Evolutionary conservation across 257 asterid species (phyloP).

Genomic region (Salvia hispanica): DNA sequence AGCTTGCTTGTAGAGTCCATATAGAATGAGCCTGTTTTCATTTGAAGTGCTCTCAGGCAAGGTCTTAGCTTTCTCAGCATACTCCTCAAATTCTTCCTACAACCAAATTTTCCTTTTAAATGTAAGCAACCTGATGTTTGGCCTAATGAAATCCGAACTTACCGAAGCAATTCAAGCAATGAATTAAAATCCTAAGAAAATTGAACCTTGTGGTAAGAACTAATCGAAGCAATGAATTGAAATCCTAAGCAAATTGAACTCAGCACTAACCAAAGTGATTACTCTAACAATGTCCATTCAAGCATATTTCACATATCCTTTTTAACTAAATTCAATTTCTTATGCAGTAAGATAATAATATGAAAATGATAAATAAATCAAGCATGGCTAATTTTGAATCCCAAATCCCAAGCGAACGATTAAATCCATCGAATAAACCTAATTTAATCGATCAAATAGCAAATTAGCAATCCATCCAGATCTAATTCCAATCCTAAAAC

Average conservation of each 20-base stretch:
- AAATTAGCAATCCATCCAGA: conserved; percentile 13
- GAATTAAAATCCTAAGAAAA: no score
- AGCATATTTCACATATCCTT: background rate
- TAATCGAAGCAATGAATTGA: no score
- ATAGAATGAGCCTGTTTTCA: conserved; percentile 71
- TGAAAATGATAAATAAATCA: conserved; percentile 10
- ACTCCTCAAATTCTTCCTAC: conserved; percentile 89
- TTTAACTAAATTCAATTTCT: background rate
- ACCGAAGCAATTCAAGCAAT: background rate
- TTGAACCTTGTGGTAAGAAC: no score
- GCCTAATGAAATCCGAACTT: background rate
- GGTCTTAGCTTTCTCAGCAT: conserved; percentile 87
- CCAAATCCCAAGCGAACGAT: conserved; percentile 4
- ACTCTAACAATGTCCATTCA: background rate
- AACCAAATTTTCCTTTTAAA: background rate
- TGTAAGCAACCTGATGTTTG: background rate
- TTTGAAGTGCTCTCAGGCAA: conserved; percentile 73
- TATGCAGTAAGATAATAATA: no score
- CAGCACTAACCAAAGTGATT: no score
- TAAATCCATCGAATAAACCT: background rate
- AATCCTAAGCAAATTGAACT: no score
- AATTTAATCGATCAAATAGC: background rate
- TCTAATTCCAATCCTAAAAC: background rate
- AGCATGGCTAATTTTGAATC: background rate
- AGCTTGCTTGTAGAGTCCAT: conserved; percentile 88